Evolutionary conservation across 768 basidiomycete species (phyloP).

Genomic region (Mycena epipterygia): DNA sequence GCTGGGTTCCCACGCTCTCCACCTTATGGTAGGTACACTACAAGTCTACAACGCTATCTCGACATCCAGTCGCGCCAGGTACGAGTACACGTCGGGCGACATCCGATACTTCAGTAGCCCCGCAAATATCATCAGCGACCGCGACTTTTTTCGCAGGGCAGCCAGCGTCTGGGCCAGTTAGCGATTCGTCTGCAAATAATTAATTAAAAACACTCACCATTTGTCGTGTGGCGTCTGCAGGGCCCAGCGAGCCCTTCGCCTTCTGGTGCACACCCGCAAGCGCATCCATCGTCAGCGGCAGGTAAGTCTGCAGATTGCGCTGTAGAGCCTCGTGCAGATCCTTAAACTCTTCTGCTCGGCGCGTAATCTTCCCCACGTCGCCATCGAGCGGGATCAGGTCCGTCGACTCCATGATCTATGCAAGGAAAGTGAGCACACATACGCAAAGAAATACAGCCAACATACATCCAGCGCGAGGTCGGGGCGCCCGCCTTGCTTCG

Average conservation of each 20-base stretch:
- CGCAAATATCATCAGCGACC: conserved; percentile 90
- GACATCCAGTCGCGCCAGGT: conserved; percentile 87
- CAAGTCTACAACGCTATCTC: conserved; percentile 76
- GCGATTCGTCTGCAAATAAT: conserved; percentile 23
- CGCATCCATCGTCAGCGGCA: conserved; percentile 93
- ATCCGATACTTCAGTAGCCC: conserved; percentile 91
- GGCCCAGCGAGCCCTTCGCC: conserved; percentile 74
- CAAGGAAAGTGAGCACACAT: neutral
- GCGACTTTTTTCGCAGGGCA: conserved; percentile 81
- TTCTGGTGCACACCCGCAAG: conserved; percentile 86
- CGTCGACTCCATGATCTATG: conserved; percentile 88
- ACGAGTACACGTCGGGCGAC: conserved; percentile 91
- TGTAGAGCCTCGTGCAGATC: conserved; percentile 89
- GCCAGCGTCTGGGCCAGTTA: conserved; percentile 74
- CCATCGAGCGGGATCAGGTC: conserved; percentile 89
- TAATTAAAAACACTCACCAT: conserved; percentile 63
- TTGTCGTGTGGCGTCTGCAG: conserved; percentile 81
- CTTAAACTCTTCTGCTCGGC: conserved; percentile 90
- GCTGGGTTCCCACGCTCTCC: too few species aligned
- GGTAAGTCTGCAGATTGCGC: conserved; percentile 89
- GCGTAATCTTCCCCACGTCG: conserved; percentile 88
- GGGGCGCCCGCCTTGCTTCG: conserved; percentile 76
- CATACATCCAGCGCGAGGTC: conserved; percentile 89
- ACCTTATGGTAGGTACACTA: too few species aligned
- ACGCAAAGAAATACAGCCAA: conserved; percentile 23